A percentile compares a stretch with the other conserved stretches of the same genome.
Conservation (phyloP, 1,139 yeast species). For the Pichia sp. region DNA sequence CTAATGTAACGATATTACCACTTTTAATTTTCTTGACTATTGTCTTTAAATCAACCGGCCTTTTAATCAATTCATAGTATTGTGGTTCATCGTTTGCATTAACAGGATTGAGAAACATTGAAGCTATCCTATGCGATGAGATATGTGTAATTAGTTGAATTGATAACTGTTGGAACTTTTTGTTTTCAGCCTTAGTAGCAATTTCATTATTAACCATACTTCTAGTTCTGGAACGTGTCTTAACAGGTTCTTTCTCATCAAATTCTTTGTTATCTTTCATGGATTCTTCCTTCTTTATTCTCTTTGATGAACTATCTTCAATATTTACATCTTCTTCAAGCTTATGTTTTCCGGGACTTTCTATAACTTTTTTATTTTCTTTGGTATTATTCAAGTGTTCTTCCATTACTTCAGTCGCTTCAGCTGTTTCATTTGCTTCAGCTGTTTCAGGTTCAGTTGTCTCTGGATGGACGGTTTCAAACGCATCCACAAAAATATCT, state of each 20-base stretch:
- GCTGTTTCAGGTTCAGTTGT: background rate
- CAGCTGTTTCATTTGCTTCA: background rate
- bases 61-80: slow-evolving; percentile 53
- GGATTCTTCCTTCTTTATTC: slow-evolving; percentile 3
- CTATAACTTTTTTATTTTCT: background rate
- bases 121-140: slow-evolving; percentile 66
- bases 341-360: slow-evolving; percentile 3
- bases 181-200: slow-evolving; percentile 20
- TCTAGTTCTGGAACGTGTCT: slow-evolving; percentile 10
- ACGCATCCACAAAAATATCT: slow-evolving; percentile 8
- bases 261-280: background rate
- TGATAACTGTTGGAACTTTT: slow-evolving; percentile 50
- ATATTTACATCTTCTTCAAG: slow-evolving; percentile 2
- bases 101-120: slow-evolving; percentile 69
- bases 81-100: slow-evolving; percentile 62
- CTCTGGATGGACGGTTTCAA: background rate
- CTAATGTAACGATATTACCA: slow-evolving; percentile 43
- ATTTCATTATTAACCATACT: slow-evolving; percentile 6
- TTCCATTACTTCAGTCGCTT: background rate
- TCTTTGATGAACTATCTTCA: background rate
- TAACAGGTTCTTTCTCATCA: background rate
- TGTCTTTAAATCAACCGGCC: slow-evolving; percentile 64
- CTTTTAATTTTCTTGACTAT: slow-evolving; percentile 55
- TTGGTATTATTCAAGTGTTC: background rate
- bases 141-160: slow-evolving; percentile 57